phyloP scores from a whole-genome alignment of 495 filamentous ascomycete species.

The Wilcoxina mikolae region DNA sequence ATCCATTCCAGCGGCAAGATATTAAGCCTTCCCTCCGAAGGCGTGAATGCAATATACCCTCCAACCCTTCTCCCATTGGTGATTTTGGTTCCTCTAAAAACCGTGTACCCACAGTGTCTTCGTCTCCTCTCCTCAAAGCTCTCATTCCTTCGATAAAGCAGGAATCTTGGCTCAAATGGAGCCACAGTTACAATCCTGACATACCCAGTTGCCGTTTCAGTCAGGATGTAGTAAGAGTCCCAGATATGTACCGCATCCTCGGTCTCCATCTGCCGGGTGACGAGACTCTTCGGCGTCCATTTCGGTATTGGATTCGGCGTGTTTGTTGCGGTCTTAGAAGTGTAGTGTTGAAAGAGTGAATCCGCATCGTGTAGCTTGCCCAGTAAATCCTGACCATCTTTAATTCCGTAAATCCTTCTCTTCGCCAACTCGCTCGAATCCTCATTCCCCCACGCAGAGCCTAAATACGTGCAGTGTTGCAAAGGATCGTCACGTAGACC shows the following conservation, averaged over 20 bases:
- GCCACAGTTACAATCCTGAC: constrained; percentile 19
- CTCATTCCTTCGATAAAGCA: constrained; percentile 12
- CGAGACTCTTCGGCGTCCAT: constrained; percentile 2
- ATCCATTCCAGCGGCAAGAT: constrained; percentile 16
- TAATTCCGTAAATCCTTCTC: constrained; percentile 10
- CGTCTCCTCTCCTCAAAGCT: background rate
- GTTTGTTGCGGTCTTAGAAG: constrained; percentile 3
- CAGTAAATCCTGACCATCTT: constrained; percentile 16
- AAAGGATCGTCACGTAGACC: background rate
- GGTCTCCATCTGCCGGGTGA: constrained; percentile 7
- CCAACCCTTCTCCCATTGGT: background rate
- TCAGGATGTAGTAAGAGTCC: constrained; percentile 22
- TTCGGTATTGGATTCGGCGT: constrained; percentile 9
- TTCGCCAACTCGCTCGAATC: constrained; percentile 14
- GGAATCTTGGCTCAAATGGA: constrained; percentile 14
- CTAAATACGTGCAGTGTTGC: constrained; percentile 16
- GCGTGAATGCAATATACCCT: constrained; percentile 20
- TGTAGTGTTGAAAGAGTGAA: constrained; percentile 15
- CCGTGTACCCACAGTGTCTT: constrained; percentile 16
- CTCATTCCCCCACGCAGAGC: constrained; percentile 22
- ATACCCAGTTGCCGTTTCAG: constrained; percentile 11
- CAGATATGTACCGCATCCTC: constrained; percentile 19
- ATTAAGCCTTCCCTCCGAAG: constrained; percentile 16
- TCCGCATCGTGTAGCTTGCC: constrained; percentile 11
- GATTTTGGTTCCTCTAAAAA: constrained; percentile 9